phyloP scores from a whole-genome alignment of 345 rosid species.

The Camelina laxa region DNA sequence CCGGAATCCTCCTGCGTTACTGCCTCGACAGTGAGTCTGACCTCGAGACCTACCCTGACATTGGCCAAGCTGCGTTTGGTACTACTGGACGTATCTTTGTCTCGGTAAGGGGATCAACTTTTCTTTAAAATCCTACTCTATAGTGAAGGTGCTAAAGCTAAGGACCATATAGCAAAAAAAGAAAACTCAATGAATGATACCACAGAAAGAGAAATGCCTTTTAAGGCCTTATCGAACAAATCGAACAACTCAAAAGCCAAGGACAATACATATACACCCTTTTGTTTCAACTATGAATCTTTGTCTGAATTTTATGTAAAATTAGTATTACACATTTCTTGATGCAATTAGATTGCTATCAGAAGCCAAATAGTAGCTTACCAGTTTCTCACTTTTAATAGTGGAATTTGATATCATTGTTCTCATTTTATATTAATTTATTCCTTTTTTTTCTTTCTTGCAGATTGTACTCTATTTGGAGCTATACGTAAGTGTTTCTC shows the following conservation, averaged over 20 bases:
- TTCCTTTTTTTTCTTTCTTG: constrained; percentile 37
- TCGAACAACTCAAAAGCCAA: constrained; percentile 21
- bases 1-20: constrained; percentile 78
- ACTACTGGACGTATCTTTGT: constrained; percentile 69
- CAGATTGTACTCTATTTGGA: constrained; percentile 89
- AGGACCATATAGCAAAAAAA: constrained; percentile 18
- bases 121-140: background rate
- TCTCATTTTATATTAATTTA: constrained; percentile 9
- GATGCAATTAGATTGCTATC: background rate
- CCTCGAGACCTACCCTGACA: constrained; percentile 95
- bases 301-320: background rate
- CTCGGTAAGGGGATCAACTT: constrained; percentile 60
- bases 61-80: constrained; percentile 98
- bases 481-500: constrained; percentile 79
- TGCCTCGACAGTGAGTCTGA: constrained; percentile 92
- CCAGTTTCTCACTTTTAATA: background rate
- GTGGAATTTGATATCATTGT: constrained; percentile 1
- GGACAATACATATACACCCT: background rate
- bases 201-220: constrained; percentile 28
- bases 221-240: constrained; percentile 28
- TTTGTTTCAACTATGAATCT: constrained; percentile 9
- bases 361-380: constrained; percentile 19
- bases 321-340: background rate
- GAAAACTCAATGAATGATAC: background rate
- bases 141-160: constrained; percentile 20